Conservation (phyloP, 345 rosid species). For the Populus simonii region DNA sequence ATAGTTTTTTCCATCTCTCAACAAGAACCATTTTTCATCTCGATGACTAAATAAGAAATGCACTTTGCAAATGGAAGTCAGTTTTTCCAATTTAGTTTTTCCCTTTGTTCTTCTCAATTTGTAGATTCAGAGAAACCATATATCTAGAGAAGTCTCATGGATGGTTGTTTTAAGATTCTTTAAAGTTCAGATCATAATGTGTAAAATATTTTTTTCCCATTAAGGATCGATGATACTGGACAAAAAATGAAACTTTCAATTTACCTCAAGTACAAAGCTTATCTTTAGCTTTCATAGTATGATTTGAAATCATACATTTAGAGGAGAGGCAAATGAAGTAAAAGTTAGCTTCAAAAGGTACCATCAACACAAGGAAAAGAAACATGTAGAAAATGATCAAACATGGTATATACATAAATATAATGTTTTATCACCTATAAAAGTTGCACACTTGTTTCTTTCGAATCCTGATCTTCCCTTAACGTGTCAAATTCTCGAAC, state of each 20-base stretch:
- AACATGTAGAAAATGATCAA: not conserved
- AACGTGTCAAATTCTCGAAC: not conserved
- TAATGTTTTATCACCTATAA: not conserved
- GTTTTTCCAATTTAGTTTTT: not conserved
- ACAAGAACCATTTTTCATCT: not conserved
- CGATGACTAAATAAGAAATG: not conserved
- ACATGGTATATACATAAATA: not conserved
- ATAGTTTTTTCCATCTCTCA: not conserved
- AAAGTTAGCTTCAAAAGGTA: not conserved
- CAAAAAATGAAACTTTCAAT: not conserved
- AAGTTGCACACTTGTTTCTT: not conserved
- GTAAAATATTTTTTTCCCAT: not conserved
- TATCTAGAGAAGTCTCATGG: not conserved
- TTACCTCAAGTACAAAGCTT: not conserved
- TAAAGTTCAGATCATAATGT: not conserved
- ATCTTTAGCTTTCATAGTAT: not conserved
- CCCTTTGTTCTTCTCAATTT: not conserved
- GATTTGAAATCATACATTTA: not conserved
- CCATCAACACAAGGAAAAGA: not conserved
- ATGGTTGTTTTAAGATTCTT: not conserved
- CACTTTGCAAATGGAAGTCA: not conserved
- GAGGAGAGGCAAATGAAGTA: not conserved
- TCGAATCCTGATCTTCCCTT: not conserved
- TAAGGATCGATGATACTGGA: not conserved
- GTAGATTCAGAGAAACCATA: not conserved